phyloP scores from a whole-genome alignment of 2,329 filamentous ascomycete species.

The Cladosporium oxysporum region DNA sequence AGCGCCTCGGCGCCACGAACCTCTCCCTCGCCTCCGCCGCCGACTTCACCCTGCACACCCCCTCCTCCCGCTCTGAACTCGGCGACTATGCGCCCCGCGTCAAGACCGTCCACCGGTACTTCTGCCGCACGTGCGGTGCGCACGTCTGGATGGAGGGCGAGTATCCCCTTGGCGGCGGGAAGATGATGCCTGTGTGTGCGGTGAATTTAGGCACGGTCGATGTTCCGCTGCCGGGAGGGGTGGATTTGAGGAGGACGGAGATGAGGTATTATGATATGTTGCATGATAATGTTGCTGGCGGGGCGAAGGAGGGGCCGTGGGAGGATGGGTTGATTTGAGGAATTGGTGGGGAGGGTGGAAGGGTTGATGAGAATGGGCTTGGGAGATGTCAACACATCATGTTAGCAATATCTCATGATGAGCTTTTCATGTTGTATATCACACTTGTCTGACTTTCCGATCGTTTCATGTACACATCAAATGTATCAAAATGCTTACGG shows the following conservation, averaged over 20 bases:
- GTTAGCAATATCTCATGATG: too few species aligned
- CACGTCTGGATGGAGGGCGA: constrained; percentile 21
- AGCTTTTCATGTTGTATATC: too few species aligned
- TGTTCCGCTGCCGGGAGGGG: constrained; percentile 22
- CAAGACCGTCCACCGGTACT: constrained; percentile 13
- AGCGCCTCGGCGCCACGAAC: constrained; percentile 10
- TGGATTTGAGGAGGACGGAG: constrained; percentile 24
- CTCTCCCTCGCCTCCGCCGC: not conserved
- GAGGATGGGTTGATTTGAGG: constrained; percentile 5
- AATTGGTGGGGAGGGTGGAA: not conserved
- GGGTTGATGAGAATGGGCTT: not conserved
- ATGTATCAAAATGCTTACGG: not conserved
- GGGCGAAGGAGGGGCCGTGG: not conserved
- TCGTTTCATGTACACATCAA: too few species aligned
- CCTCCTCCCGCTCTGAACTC: constrained; percentile 7
- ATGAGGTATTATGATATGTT: constrained; percentile 24
- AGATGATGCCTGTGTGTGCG: constrained; percentile 17
- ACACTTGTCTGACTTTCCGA: too few species aligned
- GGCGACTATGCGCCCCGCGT: constrained; percentile 10
- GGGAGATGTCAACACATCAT: too few species aligned
- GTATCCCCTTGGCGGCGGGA: constrained; percentile 15
- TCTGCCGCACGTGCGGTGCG: constrained; percentile 13
- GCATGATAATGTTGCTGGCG: constrained; percentile 6
- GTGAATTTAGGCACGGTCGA: constrained; percentile 26
- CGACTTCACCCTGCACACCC: constrained; percentile 13